Base-by-base conservation (phyloP, 345 rosid genomes). In the Citrus unshiu region DNA sequence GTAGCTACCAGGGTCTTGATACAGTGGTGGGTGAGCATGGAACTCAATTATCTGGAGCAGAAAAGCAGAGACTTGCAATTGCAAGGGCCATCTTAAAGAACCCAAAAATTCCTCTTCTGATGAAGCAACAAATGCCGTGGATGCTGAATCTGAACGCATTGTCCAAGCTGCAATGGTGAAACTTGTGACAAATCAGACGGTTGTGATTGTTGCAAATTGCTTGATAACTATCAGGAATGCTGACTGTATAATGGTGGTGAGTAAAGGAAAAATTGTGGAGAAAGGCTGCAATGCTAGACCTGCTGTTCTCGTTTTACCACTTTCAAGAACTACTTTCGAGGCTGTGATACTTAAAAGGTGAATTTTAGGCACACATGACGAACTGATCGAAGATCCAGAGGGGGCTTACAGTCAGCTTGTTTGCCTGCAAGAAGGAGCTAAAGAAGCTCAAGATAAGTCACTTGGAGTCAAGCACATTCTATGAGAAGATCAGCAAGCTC, bases 1-100 rank as follows among this genome's bases (percentile, higher is more conserved):
- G 56, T 63, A 1, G 51, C 16, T 32, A 56, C 22, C 40, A 93
- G 97, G 97, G 93, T 25, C 85, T 93, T 54, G 89, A 92, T 69
- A 93, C 98, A 8, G 90, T 91, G 95, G 97, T 91, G 0, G 95
- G 97, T 10, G 97, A 94, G 85, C 94, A 92, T 67, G 98, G 95
- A 29, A 89, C 95, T 37, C 97, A 91, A 74, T 79, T 95, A 56
- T 91, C 92, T 6, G 92, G 94, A 0, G 92, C 92, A 21, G 90
- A 91, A 76, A 91, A 91, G 84, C 88, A 89, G 81, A 82, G 95
- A 72, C 82, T 88, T 51, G 92, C 91, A 43, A 91, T 91, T 75
- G 91, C 98, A 0, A 90, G 98, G 40, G 95, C 97, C 22, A 92
- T 95, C 40, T 61, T 95, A 62, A 93, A 93, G 80, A 89, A 93